A percentile compares a stretch with the other conserved stretches of the same genome.
phyloP scores from a whole-genome alignment of 2,329 filamentous ascomycete species.

The Penicillium decumbens region DNA sequence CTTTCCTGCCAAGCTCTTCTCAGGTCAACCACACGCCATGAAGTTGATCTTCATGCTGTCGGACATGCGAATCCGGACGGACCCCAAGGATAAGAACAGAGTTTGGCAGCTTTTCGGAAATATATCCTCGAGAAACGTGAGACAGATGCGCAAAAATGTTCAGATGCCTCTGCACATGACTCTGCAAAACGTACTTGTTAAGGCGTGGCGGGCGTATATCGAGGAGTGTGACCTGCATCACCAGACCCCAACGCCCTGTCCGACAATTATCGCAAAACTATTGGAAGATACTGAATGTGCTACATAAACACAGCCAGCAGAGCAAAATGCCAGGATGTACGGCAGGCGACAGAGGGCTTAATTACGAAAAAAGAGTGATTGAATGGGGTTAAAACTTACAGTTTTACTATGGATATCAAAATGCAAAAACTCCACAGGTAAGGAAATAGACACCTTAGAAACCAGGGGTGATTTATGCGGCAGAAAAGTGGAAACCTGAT shows the following conservation, averaged over 20 bases:
- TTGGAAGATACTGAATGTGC: slow-evolving; percentile 4
- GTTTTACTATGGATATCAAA: too few species aligned
- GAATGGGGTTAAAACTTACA: too few species aligned
- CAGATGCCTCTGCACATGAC: slow-evolving; percentile 22
- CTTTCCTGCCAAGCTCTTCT: background rate
- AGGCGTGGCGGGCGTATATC: slow-evolving; percentile 25
- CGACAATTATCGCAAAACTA: slow-evolving; percentile 16
- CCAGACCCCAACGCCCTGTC: slow-evolving; percentile 17
- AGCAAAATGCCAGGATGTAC: background rate
- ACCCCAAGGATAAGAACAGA: slow-evolving; percentile 33
- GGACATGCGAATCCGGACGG: slow-evolving; percentile 37
- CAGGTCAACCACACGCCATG: slow-evolving; percentile 40
- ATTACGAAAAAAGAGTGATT: too few species aligned
- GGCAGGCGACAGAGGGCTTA: background rate
- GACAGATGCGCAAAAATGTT: slow-evolving; percentile 14
- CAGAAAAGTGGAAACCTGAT: too few species aligned
- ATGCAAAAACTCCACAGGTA: too few species aligned
- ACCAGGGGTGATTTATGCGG: too few species aligned
- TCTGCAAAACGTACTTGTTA: slow-evolving; percentile 25
- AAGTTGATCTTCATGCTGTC: slow-evolving; percentile 49
- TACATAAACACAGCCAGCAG: background rate
- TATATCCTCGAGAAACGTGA: slow-evolving; percentile 41
- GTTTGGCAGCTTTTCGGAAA: slow-evolving; percentile 47
- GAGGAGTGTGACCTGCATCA: slow-evolving; percentile 21
- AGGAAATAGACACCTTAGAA: too few species aligned